phyloP scores from a whole-genome alignment of 2,329 filamentous ascomycete species.

The Nigrograna mackinnonii region DNA sequence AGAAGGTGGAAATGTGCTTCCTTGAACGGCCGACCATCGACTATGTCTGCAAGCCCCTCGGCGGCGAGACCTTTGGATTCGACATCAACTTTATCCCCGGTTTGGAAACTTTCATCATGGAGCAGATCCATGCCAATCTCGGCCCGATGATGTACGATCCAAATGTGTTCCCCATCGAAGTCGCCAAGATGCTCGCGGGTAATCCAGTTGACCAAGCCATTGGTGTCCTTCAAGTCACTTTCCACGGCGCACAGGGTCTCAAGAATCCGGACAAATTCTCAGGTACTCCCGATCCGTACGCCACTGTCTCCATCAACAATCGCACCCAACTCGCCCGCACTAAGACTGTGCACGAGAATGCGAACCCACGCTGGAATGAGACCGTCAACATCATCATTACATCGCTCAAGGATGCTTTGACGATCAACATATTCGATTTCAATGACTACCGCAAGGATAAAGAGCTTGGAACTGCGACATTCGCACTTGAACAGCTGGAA shows the following conservation, averaged over 20 bases:
- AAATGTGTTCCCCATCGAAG: constrained; percentile 97
- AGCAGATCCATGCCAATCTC: constrained; percentile 93
- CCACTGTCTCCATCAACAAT: constrained; percentile 80
- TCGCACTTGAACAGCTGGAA: constrained; percentile 81
- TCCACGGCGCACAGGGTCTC: constrained; percentile 88
- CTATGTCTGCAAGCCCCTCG: constrained; percentile 96
- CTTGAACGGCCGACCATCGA: constrained; percentile 86
- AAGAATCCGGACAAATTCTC: constrained; percentile 96
- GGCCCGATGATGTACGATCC: constrained; percentile 98
- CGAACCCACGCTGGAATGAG: constrained; percentile 93
- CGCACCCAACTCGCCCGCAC: constrained; percentile 82
- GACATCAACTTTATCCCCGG: constrained; percentile 99
- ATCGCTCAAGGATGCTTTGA: constrained; percentile 84
- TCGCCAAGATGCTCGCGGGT: constrained; percentile 96
- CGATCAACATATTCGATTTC: constrained; percentile 85
- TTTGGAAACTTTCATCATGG: constrained; percentile 88
- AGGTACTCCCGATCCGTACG: constrained; percentile 89
- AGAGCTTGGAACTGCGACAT: constrained; percentile 85
- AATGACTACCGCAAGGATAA: constrained; percentile 98
- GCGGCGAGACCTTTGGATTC: constrained; percentile 93
- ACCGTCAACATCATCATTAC: constrained; percentile 95
- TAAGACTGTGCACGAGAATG: constrained; percentile 82
- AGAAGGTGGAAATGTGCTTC: constrained; percentile 94
- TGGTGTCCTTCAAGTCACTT: constrained; percentile 86
- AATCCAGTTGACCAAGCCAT: constrained; percentile 94